Evolutionary conservation across 2,329 filamentous ascomycete genomes (phyloP).

Genomic region (Alternaria atra): DNA sequence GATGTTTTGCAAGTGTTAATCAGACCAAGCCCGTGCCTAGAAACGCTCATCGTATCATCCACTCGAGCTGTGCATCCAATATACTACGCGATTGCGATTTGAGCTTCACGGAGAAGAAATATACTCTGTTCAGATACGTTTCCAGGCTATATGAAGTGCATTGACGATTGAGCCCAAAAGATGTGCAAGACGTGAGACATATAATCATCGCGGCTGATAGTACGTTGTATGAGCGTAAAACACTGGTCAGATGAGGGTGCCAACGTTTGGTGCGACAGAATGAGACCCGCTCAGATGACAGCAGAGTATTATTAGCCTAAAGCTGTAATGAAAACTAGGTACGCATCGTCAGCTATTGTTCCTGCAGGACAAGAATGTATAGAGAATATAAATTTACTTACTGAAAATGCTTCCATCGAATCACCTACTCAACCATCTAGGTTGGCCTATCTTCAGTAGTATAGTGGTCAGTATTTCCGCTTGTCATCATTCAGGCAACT

Average conservation of each 20-base stretch:
- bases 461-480: slow-evolving; percentile 8
- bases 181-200: background rate
- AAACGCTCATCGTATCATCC: background rate
- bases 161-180: background rate
- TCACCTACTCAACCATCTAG: background rate
- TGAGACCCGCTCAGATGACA: background rate
- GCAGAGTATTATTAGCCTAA: background rate
- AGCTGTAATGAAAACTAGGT: background rate
- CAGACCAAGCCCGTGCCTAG: background rate
- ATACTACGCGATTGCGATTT: background rate
- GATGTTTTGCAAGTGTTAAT: background rate
- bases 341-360: too few relatives aligned
- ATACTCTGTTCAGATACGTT: background rate
- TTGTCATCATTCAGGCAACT: slow-evolving; percentile 1
- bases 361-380: too few relatives aligned
- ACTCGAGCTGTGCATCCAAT: background rate
- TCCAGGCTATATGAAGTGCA: background rate
- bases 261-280: background rate
- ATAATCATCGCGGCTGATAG: background rate
- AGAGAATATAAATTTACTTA: background rate
- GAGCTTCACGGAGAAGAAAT: background rate
- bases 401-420: background rate
- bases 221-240: background rate
- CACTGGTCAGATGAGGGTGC: background rate
- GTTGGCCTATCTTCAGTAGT: slow-evolving; percentile 4